These are phyloP conservation scores for Penicillium sp. DNA, from an alignment of 2,329 filamentous ascomycete genomes.

Conservation along the genomic window DNA sequence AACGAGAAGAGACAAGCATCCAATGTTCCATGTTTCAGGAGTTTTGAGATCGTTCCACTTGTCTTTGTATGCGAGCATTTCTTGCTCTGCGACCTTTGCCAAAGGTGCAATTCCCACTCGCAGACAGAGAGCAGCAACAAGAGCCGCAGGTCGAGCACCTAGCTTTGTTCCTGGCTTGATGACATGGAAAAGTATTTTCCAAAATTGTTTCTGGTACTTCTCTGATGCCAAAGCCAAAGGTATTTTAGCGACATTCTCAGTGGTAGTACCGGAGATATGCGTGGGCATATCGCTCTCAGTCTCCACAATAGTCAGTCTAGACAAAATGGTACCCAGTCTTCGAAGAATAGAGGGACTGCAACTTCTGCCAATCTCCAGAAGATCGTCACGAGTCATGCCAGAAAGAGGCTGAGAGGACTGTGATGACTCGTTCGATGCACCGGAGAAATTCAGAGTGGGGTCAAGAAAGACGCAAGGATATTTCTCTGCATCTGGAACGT, in stretches of 20 bases:
- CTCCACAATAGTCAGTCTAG: constrained; percentile 49
- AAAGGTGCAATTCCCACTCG: constrained; percentile 51
- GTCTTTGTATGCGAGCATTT: constrained; percentile 45
- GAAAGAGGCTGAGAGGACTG: constrained; percentile 25
- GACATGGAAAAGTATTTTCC: constrained; percentile 52
- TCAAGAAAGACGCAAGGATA: constrained; percentile 56
- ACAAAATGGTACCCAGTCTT: constrained; percentile 52
- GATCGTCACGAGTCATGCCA: constrained; percentile 48
- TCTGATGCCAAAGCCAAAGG: constrained; percentile 45
- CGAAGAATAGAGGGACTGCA: constrained; percentile 53
- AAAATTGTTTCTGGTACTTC: constrained; percentile 45
- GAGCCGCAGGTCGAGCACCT: constrained; percentile 46
- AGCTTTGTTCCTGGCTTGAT: constrained; percentile 54
- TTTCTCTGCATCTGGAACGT: constrained; percentile 40
- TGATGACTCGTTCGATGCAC: background rate
- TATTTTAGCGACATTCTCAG: constrained; percentile 44
- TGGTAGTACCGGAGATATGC: constrained; percentile 41
- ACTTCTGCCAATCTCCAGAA: constrained; percentile 56
- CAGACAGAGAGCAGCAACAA: constrained; percentile 53
- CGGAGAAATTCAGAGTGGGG: constrained; percentile 47
- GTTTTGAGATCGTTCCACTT: constrained; percentile 53
- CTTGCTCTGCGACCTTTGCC: constrained; percentile 42
- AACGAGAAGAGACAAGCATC: constrained; percentile 50
- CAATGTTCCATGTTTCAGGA: constrained; percentile 54
- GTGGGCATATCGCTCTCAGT: constrained; percentile 46